Evolutionary conservation across 148 eudicot genomes (phyloP).

Genomic region (Camellia granthamiana): DNA sequence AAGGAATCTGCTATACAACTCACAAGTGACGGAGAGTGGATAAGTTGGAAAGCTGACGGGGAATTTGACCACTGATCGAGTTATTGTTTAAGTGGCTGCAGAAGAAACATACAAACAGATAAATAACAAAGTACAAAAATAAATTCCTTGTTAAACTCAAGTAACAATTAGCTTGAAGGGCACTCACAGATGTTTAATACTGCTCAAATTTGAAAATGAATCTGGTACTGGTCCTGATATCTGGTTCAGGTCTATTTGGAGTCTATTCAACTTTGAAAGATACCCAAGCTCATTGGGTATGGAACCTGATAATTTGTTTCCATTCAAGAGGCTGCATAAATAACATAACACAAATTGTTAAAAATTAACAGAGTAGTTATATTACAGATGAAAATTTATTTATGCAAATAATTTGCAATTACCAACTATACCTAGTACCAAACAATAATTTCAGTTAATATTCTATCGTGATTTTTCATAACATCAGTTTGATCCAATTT

Average conservation of each 20-base stretch:
- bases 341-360: neutral
- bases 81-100: constrained; percentile 83
- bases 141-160: neutral
- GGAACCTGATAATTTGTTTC: constrained; percentile 72
- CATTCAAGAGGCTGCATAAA: constrained; percentile 73
- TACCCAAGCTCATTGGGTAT: constrained; percentile 76
- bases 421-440: neutral
- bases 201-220: constrained; percentile 63
- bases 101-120: neutral
- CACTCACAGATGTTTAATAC: constrained; percentile 68
- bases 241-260: constrained; percentile 73
- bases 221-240: constrained; percentile 73
- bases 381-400: neutral
- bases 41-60: constrained; percentile 59
- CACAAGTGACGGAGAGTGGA: constrained; percentile 72
- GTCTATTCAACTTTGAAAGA: constrained; percentile 53
- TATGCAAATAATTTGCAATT: neutral
- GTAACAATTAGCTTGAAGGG: constrained; percentile 7
- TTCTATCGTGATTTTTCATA: neutral
- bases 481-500: neutral
- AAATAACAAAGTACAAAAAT: neutral
- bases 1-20: constrained; percentile 30
- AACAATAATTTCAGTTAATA: neutral
- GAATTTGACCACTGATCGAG: constrained; percentile 81
- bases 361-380: neutral